Conservation (phyloP, 495 filamentous ascomycete species). For the Penicillium canescens region DNA sequence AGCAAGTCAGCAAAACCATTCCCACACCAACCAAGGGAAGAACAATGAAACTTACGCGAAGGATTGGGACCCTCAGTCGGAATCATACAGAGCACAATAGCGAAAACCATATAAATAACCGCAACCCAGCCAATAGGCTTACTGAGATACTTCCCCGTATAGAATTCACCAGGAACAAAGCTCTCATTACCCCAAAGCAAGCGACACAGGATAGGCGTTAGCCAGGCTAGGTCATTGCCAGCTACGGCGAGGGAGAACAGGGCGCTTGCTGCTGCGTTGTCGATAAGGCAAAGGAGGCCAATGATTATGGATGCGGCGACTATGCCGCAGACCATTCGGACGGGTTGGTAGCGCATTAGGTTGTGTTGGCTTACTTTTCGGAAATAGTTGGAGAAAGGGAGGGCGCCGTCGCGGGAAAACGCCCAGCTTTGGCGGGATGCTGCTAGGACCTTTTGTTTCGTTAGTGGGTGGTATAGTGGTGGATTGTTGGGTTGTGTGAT, state of each 20-base stretch:
- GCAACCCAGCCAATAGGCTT: conserved; percentile 58
- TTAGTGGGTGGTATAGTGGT: conserved; percentile 2
- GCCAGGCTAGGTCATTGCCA: conserved; percentile 63
- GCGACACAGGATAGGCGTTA: conserved; percentile 61
- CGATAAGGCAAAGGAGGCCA: conserved; percentile 60
- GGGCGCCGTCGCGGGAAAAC: conserved; percentile 60
- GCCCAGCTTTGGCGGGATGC: conserved; percentile 61
- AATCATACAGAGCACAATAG: conserved; percentile 54
- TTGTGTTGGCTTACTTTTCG: conserved; percentile 51
- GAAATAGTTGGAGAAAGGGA: conserved; percentile 63
- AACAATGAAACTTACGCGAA: conserved; percentile 16
- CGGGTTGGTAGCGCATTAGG: conserved; percentile 57
- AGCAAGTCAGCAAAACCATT: conserved; percentile 12
- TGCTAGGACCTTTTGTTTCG: conserved; percentile 47
- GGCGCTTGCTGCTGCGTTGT: conserved; percentile 56
- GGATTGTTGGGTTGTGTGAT: background rate
- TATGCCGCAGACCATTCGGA: conserved; percentile 62
- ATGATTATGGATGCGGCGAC: conserved; percentile 52
- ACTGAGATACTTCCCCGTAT: conserved; percentile 48
- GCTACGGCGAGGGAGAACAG: conserved; percentile 65
- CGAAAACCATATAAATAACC: conserved; percentile 52
- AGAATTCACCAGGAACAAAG: conserved; percentile 65
- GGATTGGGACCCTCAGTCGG: conserved; percentile 55
- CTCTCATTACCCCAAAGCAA: conserved; percentile 61
- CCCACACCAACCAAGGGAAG: background rate